Evolutionary conservation across 306 rosid species (phyloP), one percentile per base, ranked within the genome.

Genomic region (Malus sieversii): DNA sequence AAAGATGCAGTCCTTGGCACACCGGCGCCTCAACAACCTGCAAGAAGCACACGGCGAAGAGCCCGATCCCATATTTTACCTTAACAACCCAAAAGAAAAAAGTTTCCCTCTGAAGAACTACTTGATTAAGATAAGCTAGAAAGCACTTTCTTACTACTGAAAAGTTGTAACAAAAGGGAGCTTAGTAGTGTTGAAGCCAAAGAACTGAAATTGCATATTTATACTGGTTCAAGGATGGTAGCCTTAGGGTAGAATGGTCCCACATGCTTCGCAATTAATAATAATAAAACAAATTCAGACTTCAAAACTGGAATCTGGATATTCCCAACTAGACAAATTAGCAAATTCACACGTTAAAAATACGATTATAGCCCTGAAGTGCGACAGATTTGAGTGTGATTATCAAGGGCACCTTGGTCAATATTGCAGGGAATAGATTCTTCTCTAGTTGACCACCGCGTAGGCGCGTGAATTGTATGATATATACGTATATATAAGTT

Each of bases 11-110:
- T 88, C 91, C 60, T 89, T 83, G 66, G 90, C 79, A 83, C 97
- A 92, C 27, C 97, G 95, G 35, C 97, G 92, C 83, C 97, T 83
- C 86, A 92, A 77, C 77, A 89, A 58, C 78, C 89, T 89, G 91
- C 97, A 92, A 11, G 93, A 88, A 79, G 96, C 95, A 82, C 97
- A 92, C 19, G 97, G 97, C 12, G 97, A 85, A 9, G 91, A 66
- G 62, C 91, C 85, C 55, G 55, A 16, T 19, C 89, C 90, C 92
- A 86, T 88, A 15, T 87, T 80, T 75, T 25, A 12, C 32, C 23
- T 58, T n/a, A 77, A 60, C 15, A 44, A 32, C 1, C 2, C 32
- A 61, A 67, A 20, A 60, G 8, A 6, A 0, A 46, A 53, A 48
- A 2, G 14, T 60, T 74, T 42, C 42, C 55, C 66, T 75, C 30